Conservation (phyloP, 176 grass and related monocot genomes). For the Triticum turgidum region DNA sequence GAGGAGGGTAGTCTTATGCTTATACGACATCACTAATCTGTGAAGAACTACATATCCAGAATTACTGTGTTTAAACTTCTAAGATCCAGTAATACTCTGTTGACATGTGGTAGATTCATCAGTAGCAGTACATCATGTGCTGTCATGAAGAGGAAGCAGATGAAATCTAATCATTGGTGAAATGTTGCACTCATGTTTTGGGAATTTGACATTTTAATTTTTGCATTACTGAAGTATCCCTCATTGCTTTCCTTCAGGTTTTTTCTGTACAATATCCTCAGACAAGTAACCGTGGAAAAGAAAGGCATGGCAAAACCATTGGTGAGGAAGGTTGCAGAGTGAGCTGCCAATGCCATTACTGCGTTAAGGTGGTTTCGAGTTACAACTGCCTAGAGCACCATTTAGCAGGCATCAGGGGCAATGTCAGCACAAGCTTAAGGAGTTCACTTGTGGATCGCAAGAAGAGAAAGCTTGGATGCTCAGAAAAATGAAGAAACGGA, state of each 20-base stretch:
- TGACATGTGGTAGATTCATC: background rate
- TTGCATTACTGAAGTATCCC: background rate
- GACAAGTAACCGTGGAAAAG: background rate
- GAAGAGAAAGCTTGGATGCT: conserved; percentile 15
- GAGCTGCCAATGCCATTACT: conserved; percentile 35
- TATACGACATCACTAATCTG: background rate
- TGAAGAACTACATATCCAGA: background rate
- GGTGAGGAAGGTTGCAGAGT: conserved; percentile 27
- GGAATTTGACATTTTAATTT: background rate
- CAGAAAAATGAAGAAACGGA: conserved; percentile 17
- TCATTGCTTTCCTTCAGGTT: conserved; percentile 24
- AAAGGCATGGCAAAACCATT: conserved; percentile 34
- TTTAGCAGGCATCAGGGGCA: conserved; percentile 24
- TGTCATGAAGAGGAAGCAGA: background rate
- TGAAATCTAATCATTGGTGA: background rate
- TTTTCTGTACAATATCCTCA: background rate
- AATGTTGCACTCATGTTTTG: background rate
- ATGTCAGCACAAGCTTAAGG: conserved; percentile 26
- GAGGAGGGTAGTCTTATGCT: background rate
- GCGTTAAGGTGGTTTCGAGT: conserved; percentile 29
- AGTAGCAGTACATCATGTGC: conserved; percentile 5
- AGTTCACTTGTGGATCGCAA: conserved; percentile 22
- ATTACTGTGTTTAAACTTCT: background rate
- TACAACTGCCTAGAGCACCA: conserved; percentile 46
- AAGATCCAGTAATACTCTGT: background rate